Evolutionary conservation across 2,329 filamentous ascomycete species (phyloP), one percentile per base, ranked within the genome.

Genomic region (Ilyonectria robusta): DNA sequence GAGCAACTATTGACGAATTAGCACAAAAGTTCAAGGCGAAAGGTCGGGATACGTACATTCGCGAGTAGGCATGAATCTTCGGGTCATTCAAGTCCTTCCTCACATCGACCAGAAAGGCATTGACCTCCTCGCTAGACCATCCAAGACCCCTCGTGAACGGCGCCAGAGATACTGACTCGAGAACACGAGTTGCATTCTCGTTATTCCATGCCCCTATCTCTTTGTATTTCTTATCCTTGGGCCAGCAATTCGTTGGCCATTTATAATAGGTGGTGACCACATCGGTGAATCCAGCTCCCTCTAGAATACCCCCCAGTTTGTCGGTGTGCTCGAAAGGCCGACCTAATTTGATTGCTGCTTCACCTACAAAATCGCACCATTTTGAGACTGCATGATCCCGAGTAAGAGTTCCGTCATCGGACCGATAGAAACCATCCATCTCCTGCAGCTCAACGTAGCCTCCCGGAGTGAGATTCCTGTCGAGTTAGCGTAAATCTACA

Each of bases 371-470:
- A 2, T 66, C 44, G 23, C 15, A 26, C 70, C 74, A 77, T 9
- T 56, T 59, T 19, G 40, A 40, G 4, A 77, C 33, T 9, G 55
- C n/a, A 10, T 67, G 59, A 31, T 72, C 70, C 1, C 62, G 40
- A 0, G 29, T 62, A 8, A 79, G 56, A 1, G 75, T 74, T n/a
- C 19, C 46, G 9, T 75, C 69, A 4, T 75, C 70, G 2, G 63
- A 73, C 15, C 46, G 51, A 11, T 62, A 48, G 8, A 59, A 54
- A 2, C 73, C 53, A 23, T 67, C 69, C 3, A 53, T 61, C 59
- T 73, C 72, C 44, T 70, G 67, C 2, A 73, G 48, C 13, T 75
- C 72, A 13, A 72, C 29, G 9, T 71, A 75, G 2, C 70, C 70
- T 1, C 67, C 72, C 0, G 69, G 69, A 3, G 13, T 29, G n/a